Conservation (phyloP, 2,329 filamentous ascomycete species). For the Fusarium azukiicola region DNA sequence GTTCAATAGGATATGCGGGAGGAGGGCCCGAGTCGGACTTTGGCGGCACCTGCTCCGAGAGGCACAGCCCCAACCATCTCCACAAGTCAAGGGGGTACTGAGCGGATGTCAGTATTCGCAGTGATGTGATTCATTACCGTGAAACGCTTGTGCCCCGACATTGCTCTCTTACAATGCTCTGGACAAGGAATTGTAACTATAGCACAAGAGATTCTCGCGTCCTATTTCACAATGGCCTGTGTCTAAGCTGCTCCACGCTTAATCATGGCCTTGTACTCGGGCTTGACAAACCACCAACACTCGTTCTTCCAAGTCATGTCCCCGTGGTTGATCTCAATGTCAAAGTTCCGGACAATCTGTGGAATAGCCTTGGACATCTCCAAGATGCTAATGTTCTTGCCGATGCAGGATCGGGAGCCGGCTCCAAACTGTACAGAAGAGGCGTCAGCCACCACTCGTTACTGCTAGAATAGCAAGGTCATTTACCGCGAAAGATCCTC, state of each 20-base stretch:
- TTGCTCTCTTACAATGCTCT: neutral
- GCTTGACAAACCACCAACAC: no score
- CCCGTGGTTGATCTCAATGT: neutral
- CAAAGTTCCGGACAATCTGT: no score
- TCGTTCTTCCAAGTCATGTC: no score
- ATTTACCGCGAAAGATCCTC: neutral
- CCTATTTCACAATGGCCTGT: neutral
- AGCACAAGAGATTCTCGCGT: neutral
- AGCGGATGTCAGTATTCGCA: neutral
- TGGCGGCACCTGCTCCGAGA: neutral
- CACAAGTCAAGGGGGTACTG: neutral
- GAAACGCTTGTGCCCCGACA: neutral
- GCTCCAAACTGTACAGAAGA: neutral
- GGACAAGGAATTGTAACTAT: neutral
- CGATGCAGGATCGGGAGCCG: neutral
- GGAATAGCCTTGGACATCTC: neutral
- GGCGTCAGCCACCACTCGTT: neutral
- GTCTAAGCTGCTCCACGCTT: neutral
- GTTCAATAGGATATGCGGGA: neutral
- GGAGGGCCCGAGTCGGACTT: neutral
- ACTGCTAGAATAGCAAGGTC: neutral
- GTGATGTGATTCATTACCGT: neutral
- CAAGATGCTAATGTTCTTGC: neutral
- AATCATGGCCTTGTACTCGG: neutral
- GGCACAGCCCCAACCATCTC: neutral